phyloP scores from a whole-genome alignment of 345 rosid species.

The Cardamine resedifolia region DNA sequence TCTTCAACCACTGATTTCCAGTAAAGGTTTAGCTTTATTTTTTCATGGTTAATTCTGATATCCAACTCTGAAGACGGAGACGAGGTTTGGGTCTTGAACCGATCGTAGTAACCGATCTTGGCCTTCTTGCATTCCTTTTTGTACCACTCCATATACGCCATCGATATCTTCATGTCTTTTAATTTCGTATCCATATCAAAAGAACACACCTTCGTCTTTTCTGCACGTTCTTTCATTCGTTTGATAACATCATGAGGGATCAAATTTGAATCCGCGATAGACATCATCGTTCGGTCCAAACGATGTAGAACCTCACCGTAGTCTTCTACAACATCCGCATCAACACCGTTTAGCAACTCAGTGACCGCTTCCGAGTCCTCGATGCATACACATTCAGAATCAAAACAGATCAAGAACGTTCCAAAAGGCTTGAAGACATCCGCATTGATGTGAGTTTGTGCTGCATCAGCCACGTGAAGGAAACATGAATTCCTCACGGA shows the following conservation, averaged over 20 bases:
- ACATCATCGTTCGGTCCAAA: not conserved
- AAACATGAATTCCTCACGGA: slow-evolving; percentile 52
- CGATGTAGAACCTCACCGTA: not conserved
- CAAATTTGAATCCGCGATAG: not conserved
- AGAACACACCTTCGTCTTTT: not conserved
- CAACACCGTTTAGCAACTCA: slow-evolving; percentile 17
- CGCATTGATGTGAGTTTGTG: not conserved
- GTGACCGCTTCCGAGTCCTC: slow-evolving; percentile 49
- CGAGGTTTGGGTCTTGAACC: slow-evolving; percentile 34
- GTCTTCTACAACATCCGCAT: not conserved
- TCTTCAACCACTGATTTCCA: slow-evolving; percentile 55
- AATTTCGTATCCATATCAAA: slow-evolving; percentile 40
- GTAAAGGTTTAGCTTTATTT: slow-evolving; percentile 38
- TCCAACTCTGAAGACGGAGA: not conserved
- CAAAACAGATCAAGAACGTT: slow-evolving; percentile 48
- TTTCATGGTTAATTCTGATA: not conserved
- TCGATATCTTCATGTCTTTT: slow-evolving; percentile 39
- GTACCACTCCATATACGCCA: slow-evolving; percentile 62
- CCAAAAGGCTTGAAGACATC: slow-evolving; percentile 19
- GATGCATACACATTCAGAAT: slow-evolving; percentile 41
- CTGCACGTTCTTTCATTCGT: slow-evolving; percentile 32
- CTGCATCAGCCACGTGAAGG: slow-evolving; percentile 43
- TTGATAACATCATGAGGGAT: not conserved
- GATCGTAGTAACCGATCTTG: slow-evolving; percentile 61
- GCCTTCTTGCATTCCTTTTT: slow-evolving; percentile 44